A percentile compares a stretch with the other conserved stretches of the same genome.
phyloP scores from a whole-genome alignment of 345 rosid genomes.

The Raphanus raphanistrum region DNA sequence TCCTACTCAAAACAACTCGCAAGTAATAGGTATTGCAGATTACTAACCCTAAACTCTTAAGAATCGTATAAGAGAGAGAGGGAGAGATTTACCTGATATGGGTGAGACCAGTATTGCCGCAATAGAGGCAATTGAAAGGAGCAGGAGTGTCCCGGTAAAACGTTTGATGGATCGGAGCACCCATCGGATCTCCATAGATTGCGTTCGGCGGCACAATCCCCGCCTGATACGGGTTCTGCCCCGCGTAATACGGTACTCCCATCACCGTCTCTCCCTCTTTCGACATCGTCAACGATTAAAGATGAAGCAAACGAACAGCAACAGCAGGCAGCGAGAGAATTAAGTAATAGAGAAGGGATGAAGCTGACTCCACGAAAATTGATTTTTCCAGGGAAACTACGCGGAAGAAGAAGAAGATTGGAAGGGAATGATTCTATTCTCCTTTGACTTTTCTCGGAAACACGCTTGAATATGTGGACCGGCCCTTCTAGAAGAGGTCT shows the following conservation, averaged over 20 bases:
- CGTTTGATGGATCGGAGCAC: constrained; percentile 81
- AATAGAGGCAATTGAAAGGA: constrained; percentile 75
- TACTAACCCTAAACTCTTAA: neutral
- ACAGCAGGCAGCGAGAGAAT: no score
- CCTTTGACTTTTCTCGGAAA: neutral
- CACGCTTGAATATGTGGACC: neutral
- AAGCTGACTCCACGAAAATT: neutral
- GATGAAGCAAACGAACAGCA: neutral
- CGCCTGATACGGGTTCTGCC: constrained; percentile 66
- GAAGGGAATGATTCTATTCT: constrained; percentile 9
- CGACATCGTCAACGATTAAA: constrained; percentile 42
- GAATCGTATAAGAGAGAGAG: neutral
- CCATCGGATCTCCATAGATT: constrained; percentile 68
- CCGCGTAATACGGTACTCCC: constrained; percentile 73
- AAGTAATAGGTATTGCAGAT: no score
- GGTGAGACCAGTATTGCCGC: constrained; percentile 84
- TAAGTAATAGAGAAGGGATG: neutral
- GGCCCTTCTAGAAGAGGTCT: no score
- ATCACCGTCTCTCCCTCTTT: constrained; percentile 55
- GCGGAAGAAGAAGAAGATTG: constrained; percentile 12
- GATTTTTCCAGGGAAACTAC: neutral
- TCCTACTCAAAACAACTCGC: no score
- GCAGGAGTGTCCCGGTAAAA: constrained; percentile 90
- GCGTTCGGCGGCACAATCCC: constrained; percentile 78
- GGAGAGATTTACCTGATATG: constrained; percentile 43